Conservation (phyloP, 495 filamentous ascomycete genomes). For the Gamarada debralockiae region DNA sequence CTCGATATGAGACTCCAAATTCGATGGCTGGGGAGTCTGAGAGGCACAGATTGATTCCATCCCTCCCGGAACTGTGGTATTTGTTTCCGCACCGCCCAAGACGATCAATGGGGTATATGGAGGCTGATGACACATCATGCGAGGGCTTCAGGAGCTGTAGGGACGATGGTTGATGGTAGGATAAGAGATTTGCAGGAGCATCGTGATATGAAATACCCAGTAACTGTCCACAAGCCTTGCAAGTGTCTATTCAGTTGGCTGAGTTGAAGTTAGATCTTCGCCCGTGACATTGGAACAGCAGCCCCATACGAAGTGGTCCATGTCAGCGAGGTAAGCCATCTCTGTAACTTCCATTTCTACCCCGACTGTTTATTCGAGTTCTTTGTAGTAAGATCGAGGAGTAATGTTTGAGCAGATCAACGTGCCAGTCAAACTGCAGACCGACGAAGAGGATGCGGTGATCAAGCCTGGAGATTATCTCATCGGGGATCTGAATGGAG, state of each 20-base stretch:
- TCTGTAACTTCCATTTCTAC: conserved; percentile 37
- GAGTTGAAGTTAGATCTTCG: conserved; percentile 44
- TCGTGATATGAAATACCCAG: too few species aligned
- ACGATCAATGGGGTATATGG: too few species aligned
- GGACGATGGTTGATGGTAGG: too few species aligned
- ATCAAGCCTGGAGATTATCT: conserved; percentile 42
- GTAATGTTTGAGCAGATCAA: background rate
- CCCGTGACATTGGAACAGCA: conserved; percentile 48
- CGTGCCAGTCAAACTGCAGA: background rate
- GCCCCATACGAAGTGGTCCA: conserved; percentile 35
- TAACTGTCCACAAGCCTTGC: too few species aligned
- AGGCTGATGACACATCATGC: too few species aligned
- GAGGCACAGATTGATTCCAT: background rate
- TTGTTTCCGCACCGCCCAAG: background rate
- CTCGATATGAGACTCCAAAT: background rate
- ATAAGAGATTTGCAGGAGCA: too few species aligned
- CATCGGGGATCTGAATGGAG: background rate
- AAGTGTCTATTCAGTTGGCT: too few species aligned
- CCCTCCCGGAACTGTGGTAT: background rate
- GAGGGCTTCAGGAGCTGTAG: too few species aligned
- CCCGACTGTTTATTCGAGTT: background rate
- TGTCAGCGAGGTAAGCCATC: conserved; percentile 27
- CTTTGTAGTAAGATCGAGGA: too few species aligned
- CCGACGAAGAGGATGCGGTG: conserved; percentile 36
- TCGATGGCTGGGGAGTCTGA: background rate